These are phyloP conservation scores for Vitis hybrid DNA, from an alignment of 177 flowering plant species.

Conservation along the genomic window DNA sequence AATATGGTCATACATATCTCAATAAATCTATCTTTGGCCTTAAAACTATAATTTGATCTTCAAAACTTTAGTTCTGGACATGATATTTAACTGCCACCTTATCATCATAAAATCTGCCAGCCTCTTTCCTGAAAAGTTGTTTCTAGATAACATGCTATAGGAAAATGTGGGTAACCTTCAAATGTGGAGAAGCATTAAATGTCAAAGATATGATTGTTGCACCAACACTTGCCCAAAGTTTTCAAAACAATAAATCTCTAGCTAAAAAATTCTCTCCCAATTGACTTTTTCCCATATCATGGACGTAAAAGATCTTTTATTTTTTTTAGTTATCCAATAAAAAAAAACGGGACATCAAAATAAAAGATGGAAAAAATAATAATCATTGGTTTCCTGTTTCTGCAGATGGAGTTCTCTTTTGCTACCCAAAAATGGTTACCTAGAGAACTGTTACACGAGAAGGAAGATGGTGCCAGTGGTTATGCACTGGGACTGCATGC, in stretches of 20 bases:
- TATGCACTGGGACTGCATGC: constrained; percentile 90
- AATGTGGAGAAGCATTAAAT: neutral
- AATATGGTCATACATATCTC: neutral
- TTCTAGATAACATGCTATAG: neutral
- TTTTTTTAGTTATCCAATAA: neutral
- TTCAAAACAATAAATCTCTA: too few species aligned
- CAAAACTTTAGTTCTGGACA: neutral
- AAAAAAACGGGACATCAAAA: neutral
- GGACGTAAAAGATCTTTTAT: neutral
- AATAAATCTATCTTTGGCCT: neutral
- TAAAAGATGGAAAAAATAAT: neutral
- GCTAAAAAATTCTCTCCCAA: neutral
- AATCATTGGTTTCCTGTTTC: constrained; percentile 9
- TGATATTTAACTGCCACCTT: neutral
- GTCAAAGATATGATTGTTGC: too few species aligned
- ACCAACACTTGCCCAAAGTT: too few species aligned
- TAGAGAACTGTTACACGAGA: constrained; percentile 34
- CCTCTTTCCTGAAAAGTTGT: neutral
- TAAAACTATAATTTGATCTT: neutral
- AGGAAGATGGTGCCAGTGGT: constrained; percentile 31
- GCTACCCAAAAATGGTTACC: constrained; percentile 77
- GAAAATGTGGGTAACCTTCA: neutral
- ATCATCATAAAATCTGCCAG: neutral
- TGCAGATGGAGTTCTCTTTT: constrained; percentile 98
- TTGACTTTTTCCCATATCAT: neutral